A percentile compares a stretch with the other conserved stretches of the same genome.
These are phyloP conservation scores for Candida cerambycidarum DNA, from an alignment of 805 yeast species.

Conservation along the genomic window DNA sequence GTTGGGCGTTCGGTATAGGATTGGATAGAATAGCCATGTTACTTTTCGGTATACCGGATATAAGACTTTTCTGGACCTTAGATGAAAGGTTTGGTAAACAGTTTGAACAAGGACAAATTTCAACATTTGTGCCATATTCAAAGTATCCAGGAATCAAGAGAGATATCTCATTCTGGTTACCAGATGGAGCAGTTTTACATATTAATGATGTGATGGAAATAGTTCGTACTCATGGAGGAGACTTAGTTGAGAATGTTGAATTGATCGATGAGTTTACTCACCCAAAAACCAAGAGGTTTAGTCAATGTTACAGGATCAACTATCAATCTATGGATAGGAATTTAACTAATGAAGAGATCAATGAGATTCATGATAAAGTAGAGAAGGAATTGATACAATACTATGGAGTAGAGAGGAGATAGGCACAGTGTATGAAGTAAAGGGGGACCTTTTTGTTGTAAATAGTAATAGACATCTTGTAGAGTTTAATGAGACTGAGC, in stretches of 20 bases:
- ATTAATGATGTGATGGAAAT: constrained; percentile 93
- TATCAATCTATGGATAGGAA: constrained; percentile 96
- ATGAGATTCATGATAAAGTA: constrained; percentile 65
- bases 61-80: constrained; percentile 85
- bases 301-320: constrained; percentile 85
- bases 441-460: too few relatives aligned
- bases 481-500: too few relatives aligned
- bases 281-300: constrained; percentile 73
- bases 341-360: constrained; percentile 82
- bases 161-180: constrained; percentile 92
- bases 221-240: constrained; percentile 81
- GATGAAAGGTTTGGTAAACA: constrained; percentile 78
- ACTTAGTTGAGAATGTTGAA: constrained; percentile 81
- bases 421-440: too few relatives aligned
- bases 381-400: constrained; percentile 52
- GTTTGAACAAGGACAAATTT: constrained; percentile 62
- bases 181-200: constrained; percentile 53
- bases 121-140: constrained; percentile 82
- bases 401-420: constrained; percentile 58
- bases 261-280: constrained; percentile 80
- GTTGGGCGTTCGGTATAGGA: constrained; percentile 99
- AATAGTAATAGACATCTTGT: not conserved
- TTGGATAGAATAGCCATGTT: constrained; percentile 95
- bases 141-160: constrained; percentile 84
- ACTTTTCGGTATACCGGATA: constrained; percentile 92